A percentile compares a stretch with the other conserved stretches of the same genome.
Evolutionary conservation across 2,329 filamentous ascomycete genomes (phyloP).

Genomic region (Aspergillus sojae): DNA sequence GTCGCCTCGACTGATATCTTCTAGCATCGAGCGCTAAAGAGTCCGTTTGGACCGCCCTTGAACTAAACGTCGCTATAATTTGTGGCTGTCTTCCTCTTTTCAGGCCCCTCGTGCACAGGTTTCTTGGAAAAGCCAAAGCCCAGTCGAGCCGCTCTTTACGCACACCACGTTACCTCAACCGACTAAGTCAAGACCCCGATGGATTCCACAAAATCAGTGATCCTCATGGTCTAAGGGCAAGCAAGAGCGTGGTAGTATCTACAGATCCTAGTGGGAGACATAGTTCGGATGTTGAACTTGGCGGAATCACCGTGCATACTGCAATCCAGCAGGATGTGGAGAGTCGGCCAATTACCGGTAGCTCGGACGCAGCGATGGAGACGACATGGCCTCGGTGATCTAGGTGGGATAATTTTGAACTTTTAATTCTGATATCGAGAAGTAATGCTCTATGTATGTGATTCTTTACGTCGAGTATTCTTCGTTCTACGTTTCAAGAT

Average conservation of each 20-base stretch:
- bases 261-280: not conserved
- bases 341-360: not conserved
- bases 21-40: slow-evolving; percentile 25
- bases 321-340: slow-evolving; percentile 8
- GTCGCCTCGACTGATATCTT: not conserved
- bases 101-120: slow-evolving; percentile 19
- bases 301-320: slow-evolving; percentile 13
- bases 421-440: too few species aligned
- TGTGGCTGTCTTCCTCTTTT: slow-evolving; percentile 24
- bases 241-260: slow-evolving; percentile 1
- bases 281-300: slow-evolving; percentile 12
- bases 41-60: slow-evolving; percentile 25
- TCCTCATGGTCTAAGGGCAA: not conserved
- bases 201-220: slow-evolving; percentile 14
- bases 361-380: not conserved
- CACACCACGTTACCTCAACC: slow-evolving; percentile 8
- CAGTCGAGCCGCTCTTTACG: slow-evolving; percentile 2
- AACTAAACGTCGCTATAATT: slow-evolving; percentile 25
- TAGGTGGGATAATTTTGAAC: too few species aligned
- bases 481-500: too few species aligned
- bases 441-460: too few species aligned
- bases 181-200: slow-evolving; percentile 3
- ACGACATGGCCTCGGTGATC: slow-evolving; percentile 1
- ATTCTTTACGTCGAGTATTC: too few species aligned
- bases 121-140: slow-evolving; percentile 11